These are phyloP conservation scores for Ceratocystiopsis brevicomis DNA, from an alignment of 2,329 filamentous ascomycete species.

Conservation along the genomic window DNA sequence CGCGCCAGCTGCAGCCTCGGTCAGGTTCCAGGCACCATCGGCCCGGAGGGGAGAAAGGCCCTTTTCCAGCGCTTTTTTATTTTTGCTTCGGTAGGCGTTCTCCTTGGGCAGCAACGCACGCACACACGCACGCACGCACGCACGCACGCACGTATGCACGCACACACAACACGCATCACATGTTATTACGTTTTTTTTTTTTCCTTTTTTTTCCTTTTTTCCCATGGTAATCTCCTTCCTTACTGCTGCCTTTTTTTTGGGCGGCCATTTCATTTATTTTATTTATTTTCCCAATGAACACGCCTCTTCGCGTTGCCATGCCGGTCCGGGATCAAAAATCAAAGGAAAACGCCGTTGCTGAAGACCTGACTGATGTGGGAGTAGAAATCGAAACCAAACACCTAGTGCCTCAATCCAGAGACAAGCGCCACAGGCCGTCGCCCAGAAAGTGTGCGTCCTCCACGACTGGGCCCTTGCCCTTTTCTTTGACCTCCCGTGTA, in stretches of 20 bases:
- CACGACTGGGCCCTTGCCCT: constrained; percentile 85
- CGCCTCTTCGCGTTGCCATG: too few relatives aligned
- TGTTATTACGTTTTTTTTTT: background rate
- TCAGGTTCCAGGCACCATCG: too few relatives aligned
- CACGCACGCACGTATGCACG: background rate
- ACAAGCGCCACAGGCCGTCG: constrained; percentile 75
- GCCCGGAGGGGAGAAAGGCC: too few relatives aligned
- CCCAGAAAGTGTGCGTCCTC: constrained; percentile 88
- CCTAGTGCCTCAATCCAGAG: constrained; percentile 20
- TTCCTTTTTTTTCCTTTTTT: background rate
- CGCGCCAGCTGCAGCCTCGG: too few relatives aligned
- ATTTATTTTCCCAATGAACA: background rate
- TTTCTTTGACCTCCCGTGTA: constrained; percentile 80
- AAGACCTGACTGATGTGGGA: too few relatives aligned
- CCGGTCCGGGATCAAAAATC: too few relatives aligned
- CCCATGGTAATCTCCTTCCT: background rate
- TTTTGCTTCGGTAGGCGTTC: too few relatives aligned
- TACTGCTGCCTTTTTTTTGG: background rate
- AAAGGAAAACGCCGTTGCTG: too few relatives aligned
- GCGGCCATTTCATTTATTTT: background rate
- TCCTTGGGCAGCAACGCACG: too few relatives aligned
- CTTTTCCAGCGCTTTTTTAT: too few relatives aligned
- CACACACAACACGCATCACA: background rate
- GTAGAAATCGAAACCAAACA: background rate
- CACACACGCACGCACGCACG: too few relatives aligned